Conservation (phyloP, 257 asterid genomes). For the Ligustrum vulgare region DNA sequence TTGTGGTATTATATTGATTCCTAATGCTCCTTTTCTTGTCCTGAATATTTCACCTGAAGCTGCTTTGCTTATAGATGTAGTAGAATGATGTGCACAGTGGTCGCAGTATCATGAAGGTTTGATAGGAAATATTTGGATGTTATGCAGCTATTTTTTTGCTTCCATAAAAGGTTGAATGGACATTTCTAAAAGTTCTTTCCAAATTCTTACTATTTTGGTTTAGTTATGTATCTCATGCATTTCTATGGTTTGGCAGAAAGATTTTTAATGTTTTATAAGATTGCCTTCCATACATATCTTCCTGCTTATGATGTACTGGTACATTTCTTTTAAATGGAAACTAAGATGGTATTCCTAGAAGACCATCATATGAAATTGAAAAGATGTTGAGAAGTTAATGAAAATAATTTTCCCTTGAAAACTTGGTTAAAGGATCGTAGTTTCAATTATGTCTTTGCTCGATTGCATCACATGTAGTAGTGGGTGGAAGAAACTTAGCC, state of each 20-base stretch:
- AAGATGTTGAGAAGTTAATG: conserved; percentile 5
- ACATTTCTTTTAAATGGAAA: not conserved
- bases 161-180: not conserved
- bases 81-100: not conserved
- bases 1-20: not conserved
- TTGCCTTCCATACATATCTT: conserved; percentile 2
- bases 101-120: not conserved
- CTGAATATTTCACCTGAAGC: no score
- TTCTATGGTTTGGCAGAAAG: not conserved
- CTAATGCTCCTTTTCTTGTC: not conserved
- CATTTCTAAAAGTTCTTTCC: not conserved
- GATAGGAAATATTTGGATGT: not conserved
- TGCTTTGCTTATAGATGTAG: not conserved
- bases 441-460: conserved; percentile 14
- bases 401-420: not conserved
- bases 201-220: not conserved
- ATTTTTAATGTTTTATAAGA: not conserved
- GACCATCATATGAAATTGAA: not conserved
- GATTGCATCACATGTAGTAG: conserved; percentile 8
- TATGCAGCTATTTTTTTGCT: not conserved
- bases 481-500: conserved; percentile 16
- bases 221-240: not conserved
- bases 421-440: not conserved
- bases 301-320: conserved; percentile 11
- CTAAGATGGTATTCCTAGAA: not conserved